Evolutionary conservation across 2,329 filamentous ascomycete species (phyloP).

Genomic region (Elsinoe fawcettii): DNA sequence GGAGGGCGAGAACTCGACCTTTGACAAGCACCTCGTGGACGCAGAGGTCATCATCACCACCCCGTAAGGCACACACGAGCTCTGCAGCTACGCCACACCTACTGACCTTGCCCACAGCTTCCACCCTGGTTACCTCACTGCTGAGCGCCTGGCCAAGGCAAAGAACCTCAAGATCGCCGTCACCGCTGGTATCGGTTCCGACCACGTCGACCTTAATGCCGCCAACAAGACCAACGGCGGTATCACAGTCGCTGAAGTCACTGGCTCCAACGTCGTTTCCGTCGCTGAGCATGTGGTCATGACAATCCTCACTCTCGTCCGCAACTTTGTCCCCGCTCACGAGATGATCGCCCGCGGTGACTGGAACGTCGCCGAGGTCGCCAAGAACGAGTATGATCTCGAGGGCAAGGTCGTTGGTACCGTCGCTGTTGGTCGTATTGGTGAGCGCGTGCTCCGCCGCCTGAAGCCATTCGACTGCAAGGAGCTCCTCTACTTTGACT

Average conservation of each 20-base stretch:
- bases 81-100: background rate
- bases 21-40: conserved; percentile 92
- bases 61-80: conserved; percentile 55
- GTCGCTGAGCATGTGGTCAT: conserved; percentile 99
- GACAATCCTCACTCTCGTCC: conserved; percentile 92
- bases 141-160: conserved; percentile 90
- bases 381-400: conserved; percentile 97
- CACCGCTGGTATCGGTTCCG: conserved; percentile 95
- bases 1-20: conserved; percentile 84
- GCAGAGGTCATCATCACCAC: conserved; percentile 99
- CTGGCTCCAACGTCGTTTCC: conserved; percentile 95
- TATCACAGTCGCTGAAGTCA: conserved; percentile 94
- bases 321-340: conserved; percentile 97
- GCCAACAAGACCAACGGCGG: conserved; percentile 98
- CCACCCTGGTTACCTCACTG: conserved; percentile 96
- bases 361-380: conserved; percentile 91
- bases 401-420: conserved; percentile 97
- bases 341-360: conserved; percentile 83
- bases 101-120: conserved; percentile 52
- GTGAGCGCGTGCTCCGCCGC: conserved; percentile 91
- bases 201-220: conserved; percentile 94
- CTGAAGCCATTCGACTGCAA: conserved; percentile 99
- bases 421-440: conserved; percentile 93
- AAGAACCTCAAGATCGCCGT: conserved; percentile 98
- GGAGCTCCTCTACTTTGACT: conserved; percentile 98